phyloP scores from a whole-genome alignment of 2,329 filamentous ascomycete species.

The Fusarium goolgardi region DNA sequence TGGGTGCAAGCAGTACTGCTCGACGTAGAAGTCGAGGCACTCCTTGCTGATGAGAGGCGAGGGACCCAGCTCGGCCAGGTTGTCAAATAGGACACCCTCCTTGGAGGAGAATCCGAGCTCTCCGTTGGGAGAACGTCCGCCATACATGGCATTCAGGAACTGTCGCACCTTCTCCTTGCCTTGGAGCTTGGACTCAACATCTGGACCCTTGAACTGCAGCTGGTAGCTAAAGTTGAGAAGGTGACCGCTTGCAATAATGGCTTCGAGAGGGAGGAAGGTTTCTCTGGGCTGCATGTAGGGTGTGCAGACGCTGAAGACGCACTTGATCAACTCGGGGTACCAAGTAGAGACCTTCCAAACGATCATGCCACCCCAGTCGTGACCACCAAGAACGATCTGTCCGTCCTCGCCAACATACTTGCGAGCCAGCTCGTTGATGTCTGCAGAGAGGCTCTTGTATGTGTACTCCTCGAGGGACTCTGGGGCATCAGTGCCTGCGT shows the following conservation, averaged over 20 bases:
- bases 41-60: constrained; percentile 72
- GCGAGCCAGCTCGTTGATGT: constrained; percentile 77
- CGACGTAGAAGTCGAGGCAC: constrained; percentile 81
- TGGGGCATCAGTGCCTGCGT: constrained; percentile 79
- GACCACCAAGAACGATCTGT: constrained; percentile 83
- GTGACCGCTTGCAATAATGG: constrained; percentile 64
- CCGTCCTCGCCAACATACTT: constrained; percentile 59
- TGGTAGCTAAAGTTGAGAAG: constrained; percentile 85
- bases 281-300: constrained; percentile 71
- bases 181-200: constrained; percentile 69
- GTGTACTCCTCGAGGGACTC: constrained; percentile 72
- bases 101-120: constrained; percentile 68
- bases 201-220: constrained; percentile 77
- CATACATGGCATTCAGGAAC: constrained; percentile 79
- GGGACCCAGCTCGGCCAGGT: constrained; percentile 66
- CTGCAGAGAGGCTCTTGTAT: constrained; percentile 76
- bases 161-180: constrained; percentile 72
- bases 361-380: constrained; percentile 90
- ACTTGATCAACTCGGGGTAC: constrained; percentile 77
- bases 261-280: constrained; percentile 67
- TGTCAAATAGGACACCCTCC: constrained; percentile 73
- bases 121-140: constrained; percentile 68
- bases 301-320: constrained; percentile 84
- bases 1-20: constrained; percentile 72
- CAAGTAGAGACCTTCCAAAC: constrained; percentile 80